These are phyloP conservation scores for Hyphopichia wangnamkhiaoensis DNA, from an alignment of 1,139 yeast species.

Conservation along the genomic window DNA sequence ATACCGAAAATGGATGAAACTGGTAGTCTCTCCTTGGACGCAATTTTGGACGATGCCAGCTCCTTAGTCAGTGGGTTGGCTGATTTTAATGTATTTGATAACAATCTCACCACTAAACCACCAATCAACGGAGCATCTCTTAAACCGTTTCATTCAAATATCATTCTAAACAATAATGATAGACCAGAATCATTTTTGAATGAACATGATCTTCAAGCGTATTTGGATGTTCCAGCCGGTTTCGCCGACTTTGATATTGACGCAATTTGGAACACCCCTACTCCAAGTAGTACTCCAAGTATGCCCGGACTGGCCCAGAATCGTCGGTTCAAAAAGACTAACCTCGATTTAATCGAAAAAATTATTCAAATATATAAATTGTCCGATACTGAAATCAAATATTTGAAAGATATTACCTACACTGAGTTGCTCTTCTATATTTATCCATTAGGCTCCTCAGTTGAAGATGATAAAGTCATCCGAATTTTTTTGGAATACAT, in stretches of 20 bases:
- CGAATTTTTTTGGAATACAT: conserved; percentile 16
- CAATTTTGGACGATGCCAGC: conserved; percentile 4
- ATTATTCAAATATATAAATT: conserved; percentile 2
- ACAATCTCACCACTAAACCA: not conserved
- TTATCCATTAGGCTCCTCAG: conserved; percentile 14
- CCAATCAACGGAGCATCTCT: not conserved
- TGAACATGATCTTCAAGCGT: conserved; percentile 3
- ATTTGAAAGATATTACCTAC: conserved; percentile 12
- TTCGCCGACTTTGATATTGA: not conserved
- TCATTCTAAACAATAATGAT: conserved; percentile 2
- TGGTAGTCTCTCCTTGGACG: conserved; percentile 2
- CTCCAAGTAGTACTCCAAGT: not conserved
- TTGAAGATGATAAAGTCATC: conserved; percentile 13
- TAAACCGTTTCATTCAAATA: conserved; percentile 5
- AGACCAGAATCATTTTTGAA: not conserved
- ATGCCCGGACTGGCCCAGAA: not conserved
- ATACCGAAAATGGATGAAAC: no score
- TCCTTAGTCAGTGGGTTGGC: conserved; percentile 5
- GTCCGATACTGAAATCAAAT: conserved; percentile 4
- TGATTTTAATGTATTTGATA: conserved; percentile 3
- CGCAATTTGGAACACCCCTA: not conserved
- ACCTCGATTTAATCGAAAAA: conserved; percentile 2
- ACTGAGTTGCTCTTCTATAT: conserved; percentile 10
- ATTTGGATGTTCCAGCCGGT: not conserved
- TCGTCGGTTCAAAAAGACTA: not conserved